A percentile compares a stretch with the other conserved stretches of the same genome.
Evolutionary conservation across 371 early-diverging fungal genomes (phyloP).

Genomic region (Mucor velutinosus): DNA sequence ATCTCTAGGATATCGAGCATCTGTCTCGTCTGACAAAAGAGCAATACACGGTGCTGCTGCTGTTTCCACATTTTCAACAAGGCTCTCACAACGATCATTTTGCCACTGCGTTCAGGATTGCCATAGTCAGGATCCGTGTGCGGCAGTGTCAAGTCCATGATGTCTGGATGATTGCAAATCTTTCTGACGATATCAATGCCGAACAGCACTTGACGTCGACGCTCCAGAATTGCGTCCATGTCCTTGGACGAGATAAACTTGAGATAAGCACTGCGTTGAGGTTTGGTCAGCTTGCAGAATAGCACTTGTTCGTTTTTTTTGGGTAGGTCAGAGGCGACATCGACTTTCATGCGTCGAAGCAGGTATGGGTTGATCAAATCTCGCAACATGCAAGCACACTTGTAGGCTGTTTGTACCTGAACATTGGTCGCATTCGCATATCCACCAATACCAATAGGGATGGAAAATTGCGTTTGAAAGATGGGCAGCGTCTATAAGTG

Average conservation of each 20-base stretch:
- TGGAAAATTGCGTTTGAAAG: conserved; percentile 89
- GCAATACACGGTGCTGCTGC: conserved; percentile 85
- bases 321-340: conserved; percentile 92
- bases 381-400: conserved; percentile 87
- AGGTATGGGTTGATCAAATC: conserved; percentile 95
- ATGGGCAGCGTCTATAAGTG: conserved; percentile 76
- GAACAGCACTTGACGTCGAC: conserved; percentile 79
- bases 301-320: conserved; percentile 93
- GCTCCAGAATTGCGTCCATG: conserved; percentile 79
- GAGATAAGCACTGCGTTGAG: conserved; percentile 81
- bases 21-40: conserved; percentile 96
- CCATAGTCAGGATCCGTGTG: conserved; percentile 65
- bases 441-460: conserved; percentile 91
- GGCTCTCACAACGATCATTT: conserved; percentile 86
- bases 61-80: conserved; percentile 86
- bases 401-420: conserved; percentile 92
- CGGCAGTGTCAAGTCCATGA: conserved; percentile 45
- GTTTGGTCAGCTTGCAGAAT: conserved; percentile 86
- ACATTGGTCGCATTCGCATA: conserved; percentile 88
- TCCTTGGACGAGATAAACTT: conserved; percentile 73
- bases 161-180: conserved; percentile 97
- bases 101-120: conserved; percentile 72
- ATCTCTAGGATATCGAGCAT: conserved; percentile 95
- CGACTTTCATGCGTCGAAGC: conserved; percentile 91
- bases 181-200: conserved; percentile 96